Conservation (phyloP, 2,329 filamentous ascomycete genomes). For the Botrytis medusae region DNA sequence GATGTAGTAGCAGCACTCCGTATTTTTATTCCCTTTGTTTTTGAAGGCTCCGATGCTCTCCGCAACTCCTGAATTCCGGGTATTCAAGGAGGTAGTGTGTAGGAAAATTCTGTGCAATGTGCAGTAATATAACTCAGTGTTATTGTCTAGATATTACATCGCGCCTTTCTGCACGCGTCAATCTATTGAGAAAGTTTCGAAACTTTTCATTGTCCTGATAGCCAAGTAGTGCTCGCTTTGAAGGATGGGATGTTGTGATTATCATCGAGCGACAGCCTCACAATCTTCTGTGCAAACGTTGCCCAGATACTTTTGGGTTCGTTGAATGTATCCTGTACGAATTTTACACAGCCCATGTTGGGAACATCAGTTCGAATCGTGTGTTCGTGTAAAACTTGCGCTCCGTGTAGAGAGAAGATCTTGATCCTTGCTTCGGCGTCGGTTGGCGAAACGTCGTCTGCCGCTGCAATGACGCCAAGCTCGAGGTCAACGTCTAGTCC, state of each 20-base stretch:
- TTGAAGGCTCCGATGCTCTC: neutral
- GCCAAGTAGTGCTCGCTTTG: neutral
- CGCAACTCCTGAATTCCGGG: neutral
- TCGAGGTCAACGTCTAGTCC: slow-evolving; percentile 53
- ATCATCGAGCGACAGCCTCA: slow-evolving; percentile 1
- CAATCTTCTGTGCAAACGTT: neutral
- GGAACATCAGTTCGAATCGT: neutral
- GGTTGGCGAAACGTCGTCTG: neutral
- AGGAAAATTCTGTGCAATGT: no score
- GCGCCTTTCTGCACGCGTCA: neutral
- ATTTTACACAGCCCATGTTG: slow-evolving; percentile 28
- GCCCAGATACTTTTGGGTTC: slow-evolving; percentile 31
- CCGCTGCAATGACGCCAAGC: slow-evolving; percentile 54
- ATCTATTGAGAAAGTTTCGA: neutral
- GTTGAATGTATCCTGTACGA: slow-evolving; percentile 28
- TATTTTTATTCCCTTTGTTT: neutral
- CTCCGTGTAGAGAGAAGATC: slow-evolving; percentile 35
- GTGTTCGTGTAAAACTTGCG: slow-evolving; percentile 20
- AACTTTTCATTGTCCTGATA: neutral
- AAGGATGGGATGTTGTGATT: neutral
- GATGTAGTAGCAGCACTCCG: neutral
- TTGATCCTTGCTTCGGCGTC: slow-evolving; percentile 21
- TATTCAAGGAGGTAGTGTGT: neutral
- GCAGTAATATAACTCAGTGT: neutral
- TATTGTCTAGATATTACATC: neutral